A percentile compares a stretch with the other conserved stretches of the same genome.
Evolutionary conservation across 805 yeast species (phyloP).

Genomic region (Wickerhamiella allomyrinae): DNA sequence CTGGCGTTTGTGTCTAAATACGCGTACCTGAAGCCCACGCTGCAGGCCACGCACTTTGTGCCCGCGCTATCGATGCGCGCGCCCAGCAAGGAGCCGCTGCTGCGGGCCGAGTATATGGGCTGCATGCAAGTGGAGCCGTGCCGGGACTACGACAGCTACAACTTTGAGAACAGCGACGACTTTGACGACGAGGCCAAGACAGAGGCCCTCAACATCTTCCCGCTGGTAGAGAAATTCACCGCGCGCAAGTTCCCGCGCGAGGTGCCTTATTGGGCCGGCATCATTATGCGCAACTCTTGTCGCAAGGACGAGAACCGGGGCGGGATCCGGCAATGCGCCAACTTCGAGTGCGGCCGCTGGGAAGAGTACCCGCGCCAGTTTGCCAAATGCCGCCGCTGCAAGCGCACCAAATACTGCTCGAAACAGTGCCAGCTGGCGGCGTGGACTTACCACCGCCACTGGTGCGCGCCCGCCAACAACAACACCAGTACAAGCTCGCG

Average conservation of each 20-base stretch:
- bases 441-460: constrained; percentile 85
- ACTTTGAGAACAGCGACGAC: constrained; percentile 23
- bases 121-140: constrained; percentile 6
- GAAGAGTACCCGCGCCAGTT: constrained; percentile 80
- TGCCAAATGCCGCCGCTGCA: constrained; percentile 89
- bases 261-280: constrained; percentile 92
- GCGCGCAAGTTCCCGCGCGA: constrained; percentile 55
- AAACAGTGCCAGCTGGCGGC: constrained; percentile 83
- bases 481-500: constrained; percentile 3
- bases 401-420: constrained; percentile 88
- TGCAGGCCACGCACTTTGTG: constrained; percentile 65
- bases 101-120: constrained; percentile 3
- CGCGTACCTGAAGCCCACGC: constrained; percentile 54
- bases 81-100: constrained; percentile 16
- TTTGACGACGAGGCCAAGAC: constrained; percentile 34
- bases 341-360: constrained; percentile 88
- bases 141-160: constrained; percentile 21
- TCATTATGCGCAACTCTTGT: constrained; percentile 93
- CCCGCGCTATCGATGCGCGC: constrained; percentile 44
- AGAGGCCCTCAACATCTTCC: constrained; percentile 52
- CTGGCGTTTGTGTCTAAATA: constrained; percentile 89
- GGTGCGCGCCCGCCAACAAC: constrained; percentile 43
- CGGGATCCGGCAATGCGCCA: constrained; percentile 91
- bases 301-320: constrained; percentile 75
- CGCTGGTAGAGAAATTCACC: constrained; percentile 84